A percentile compares a stretch with the other conserved stretches of the same genome.
Evolutionary conservation across 1,139 yeast genomes (phyloP).

Genomic region (Blastobotrys ciferrii): DNA sequence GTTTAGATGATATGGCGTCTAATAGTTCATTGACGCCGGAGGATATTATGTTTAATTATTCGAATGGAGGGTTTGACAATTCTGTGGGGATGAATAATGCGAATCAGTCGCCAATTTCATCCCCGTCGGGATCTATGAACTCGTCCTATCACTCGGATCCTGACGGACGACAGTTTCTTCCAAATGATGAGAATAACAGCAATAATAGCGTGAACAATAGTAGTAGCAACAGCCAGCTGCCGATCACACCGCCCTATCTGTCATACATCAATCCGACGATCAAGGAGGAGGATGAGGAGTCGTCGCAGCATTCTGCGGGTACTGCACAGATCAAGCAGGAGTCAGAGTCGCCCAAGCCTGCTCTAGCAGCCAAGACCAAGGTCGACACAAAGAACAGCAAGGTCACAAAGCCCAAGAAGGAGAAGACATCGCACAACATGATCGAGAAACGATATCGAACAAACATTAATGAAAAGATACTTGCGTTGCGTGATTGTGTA

Average conservation of each 20-base stretch:
- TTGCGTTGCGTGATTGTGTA: conserved; percentile 71
- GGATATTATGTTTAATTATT: conserved; percentile 1
- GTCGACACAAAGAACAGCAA: conserved; percentile 24
- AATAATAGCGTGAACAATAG: neutral
- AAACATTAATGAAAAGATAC: conserved; percentile 69
- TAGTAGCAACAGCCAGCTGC: conserved; percentile 1
- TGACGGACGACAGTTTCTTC: neutral
- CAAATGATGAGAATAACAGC: neutral
- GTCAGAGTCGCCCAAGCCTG: conserved; percentile 1
- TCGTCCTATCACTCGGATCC: conserved; percentile 7
- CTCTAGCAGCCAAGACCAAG: conserved; percentile 14
- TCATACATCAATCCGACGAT: conserved; percentile 5
- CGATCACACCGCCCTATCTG: conserved; percentile 10
- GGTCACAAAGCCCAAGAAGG: conserved; percentile 41
- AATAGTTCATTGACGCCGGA: conserved; percentile 3
- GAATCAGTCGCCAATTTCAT: conserved; percentile 7
- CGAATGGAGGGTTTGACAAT: neutral
- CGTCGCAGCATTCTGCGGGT: neutral
- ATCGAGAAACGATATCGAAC: conserved; percentile 78
- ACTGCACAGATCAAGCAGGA: neutral
- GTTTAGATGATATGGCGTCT: neutral
- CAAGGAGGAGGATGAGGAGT: conserved; percentile 1
- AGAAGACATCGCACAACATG: conserved; percentile 72
- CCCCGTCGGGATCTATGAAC: conserved; percentile 8
- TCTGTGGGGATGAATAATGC: neutral